These are phyloP conservation scores for Monilinia laxa DNA, from an alignment of 2,329 filamentous ascomycete species.

Conservation along the genomic window DNA sequence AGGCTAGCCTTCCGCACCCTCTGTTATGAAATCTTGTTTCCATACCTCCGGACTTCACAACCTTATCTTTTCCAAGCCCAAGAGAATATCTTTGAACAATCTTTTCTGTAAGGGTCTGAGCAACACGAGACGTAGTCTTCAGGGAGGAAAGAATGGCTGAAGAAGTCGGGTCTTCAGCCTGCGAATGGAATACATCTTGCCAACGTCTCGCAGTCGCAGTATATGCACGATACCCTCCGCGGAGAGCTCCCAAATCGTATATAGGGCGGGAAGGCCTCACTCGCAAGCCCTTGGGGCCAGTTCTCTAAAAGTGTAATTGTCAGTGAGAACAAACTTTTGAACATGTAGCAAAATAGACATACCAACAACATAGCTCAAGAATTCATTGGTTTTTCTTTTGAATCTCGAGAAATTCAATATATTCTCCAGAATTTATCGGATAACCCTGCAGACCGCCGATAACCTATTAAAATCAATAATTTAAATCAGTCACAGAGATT, in stretches of 20 bases:
- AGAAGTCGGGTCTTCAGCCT: conserved; percentile 54
- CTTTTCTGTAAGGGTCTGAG: conserved; percentile 89
- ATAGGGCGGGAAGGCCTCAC: conserved; percentile 35
- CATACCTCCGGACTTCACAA: conserved; percentile 61
- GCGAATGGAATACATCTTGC: conserved; percentile 61
- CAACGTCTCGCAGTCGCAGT: conserved; percentile 39
- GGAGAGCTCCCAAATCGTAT: conserved; percentile 31
- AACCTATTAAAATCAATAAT: conserved; percentile 6
- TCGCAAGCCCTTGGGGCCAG: conserved; percentile 37
- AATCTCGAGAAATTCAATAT: conserved; percentile 3
- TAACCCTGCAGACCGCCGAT: not conserved
- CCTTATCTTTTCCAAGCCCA: conserved; percentile 72
- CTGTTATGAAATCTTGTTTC: not conserved
- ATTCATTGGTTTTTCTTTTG: conserved; percentile 18
- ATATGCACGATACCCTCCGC: conserved; percentile 33
- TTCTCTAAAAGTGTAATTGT: conserved; percentile 18
- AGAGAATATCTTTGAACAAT: conserved; percentile 82
- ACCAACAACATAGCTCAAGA: conserved; percentile 22
- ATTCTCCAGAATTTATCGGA: conserved; percentile 18
- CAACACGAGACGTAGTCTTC: conserved; percentile 41
- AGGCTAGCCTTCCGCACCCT: not conserved
- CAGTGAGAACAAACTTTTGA: not conserved
- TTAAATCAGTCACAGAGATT: not conserved
- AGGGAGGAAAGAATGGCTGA: conserved; percentile 56
- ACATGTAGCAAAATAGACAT: not conserved